A percentile compares a stretch with the other conserved stretches of the same genome.
Conservation (phyloP, 192 early-diverging fungal genomes). For the Mortierella antarctica region DNA sequence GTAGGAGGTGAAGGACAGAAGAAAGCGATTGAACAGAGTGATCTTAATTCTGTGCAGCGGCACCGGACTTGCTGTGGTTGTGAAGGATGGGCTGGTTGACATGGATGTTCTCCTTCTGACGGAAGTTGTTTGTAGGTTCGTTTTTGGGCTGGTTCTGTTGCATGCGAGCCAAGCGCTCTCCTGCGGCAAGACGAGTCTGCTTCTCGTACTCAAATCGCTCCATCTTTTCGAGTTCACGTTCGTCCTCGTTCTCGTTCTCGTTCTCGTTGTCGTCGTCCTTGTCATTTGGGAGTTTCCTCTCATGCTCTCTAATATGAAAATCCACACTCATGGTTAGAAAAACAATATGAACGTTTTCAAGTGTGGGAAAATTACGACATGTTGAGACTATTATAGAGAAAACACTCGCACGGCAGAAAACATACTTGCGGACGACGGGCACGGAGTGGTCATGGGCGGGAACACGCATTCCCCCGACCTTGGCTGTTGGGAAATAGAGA, state of each 20-base stretch:
- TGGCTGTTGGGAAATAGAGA: constrained; percentile 13
- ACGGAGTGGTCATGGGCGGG: constrained; percentile 35
- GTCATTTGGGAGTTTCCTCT: constrained; percentile 9
- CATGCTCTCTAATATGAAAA: constrained; percentile 18
- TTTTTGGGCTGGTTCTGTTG: constrained; percentile 47
- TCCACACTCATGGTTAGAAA: background rate
- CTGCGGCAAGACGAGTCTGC: constrained; percentile 33
- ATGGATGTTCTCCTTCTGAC: constrained; percentile 43
- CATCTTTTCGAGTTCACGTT: constrained; percentile 40
- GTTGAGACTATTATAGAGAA: background rate
- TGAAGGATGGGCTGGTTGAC: constrained; percentile 46
- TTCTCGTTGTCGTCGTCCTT: constrained; percentile 20
- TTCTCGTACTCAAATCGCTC: constrained; percentile 50
- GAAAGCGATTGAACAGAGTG: too few relatives aligned
- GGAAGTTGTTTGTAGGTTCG: constrained; percentile 23
- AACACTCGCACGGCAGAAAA: background rate
- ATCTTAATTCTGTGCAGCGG: constrained; percentile 24
- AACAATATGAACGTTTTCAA: background rate
- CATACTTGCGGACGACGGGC: constrained; percentile 53
- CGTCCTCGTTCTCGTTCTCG: constrained; percentile 27
- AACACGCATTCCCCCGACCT: constrained; percentile 47
- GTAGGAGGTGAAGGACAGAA: background rate
- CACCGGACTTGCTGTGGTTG: constrained; percentile 48
- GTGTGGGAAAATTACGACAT: background rate
- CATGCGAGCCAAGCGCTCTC: constrained; percentile 34